Evolutionary conservation across 148 eudicot genomes (phyloP).

Genomic region (Euryodendron excelsum): DNA sequence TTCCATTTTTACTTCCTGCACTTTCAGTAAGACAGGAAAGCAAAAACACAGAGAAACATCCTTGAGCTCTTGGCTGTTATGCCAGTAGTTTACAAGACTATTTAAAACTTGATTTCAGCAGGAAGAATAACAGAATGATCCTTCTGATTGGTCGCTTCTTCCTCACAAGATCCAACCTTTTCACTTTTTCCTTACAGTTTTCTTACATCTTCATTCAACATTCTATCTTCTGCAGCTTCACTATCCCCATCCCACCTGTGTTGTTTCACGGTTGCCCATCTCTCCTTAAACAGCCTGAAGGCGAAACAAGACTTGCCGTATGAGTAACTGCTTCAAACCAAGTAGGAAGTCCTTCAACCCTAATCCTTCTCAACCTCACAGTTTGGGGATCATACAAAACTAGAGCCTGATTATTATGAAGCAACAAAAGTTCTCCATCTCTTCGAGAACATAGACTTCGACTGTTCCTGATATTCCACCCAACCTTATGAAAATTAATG

Average conservation of each 20-base stretch:
- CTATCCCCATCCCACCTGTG: neutral
- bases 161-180: neutral
- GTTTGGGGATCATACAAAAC: conserved; percentile 3
- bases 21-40: neutral
- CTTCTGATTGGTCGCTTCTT: neutral
- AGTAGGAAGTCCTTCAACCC: too few relatives aligned
- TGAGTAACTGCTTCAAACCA: too few relatives aligned
- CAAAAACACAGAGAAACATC: neutral
- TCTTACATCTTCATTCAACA: too few relatives aligned
- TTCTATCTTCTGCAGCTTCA: too few relatives aligned
- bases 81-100: neutral
- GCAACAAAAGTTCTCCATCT: neutral
- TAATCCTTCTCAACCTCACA: too few relatives aligned
- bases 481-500: neutral
- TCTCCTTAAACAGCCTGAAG: neutral
- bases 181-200: neutral
- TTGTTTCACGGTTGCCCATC: neutral
- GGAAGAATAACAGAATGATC: neutral
- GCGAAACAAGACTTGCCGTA: neutral
- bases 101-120: neutral
- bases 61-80: neutral
- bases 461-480: neutral
- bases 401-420: neutral
- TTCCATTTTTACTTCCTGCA: neutral
- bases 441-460: neutral